Conservation (phyloP, 108 stramenopile species). For the Cyclotella sp. region DNA sequence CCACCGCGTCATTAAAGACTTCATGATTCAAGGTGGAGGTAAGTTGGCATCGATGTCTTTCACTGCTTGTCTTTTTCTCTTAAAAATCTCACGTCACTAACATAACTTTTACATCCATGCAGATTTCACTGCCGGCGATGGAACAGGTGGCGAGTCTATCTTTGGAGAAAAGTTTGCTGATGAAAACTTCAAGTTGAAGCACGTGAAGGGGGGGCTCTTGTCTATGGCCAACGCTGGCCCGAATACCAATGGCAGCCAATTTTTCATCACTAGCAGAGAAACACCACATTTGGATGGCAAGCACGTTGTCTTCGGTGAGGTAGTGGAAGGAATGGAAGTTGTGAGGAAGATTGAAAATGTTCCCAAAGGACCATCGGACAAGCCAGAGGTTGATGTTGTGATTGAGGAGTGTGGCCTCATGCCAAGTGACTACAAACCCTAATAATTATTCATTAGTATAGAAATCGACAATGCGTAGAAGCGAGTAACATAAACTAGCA, state of each 20-base stretch:
- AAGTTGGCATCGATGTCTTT: neutral
- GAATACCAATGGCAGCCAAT: constrained; percentile 62
- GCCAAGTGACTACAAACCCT: constrained; percentile 41
- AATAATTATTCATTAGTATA: neutral
- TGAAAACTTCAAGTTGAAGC: constrained; percentile 91
- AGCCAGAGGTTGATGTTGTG: constrained; percentile 83
- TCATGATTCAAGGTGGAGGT: constrained; percentile 91
- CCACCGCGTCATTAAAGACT: constrained; percentile 95
- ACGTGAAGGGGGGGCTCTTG: constrained; percentile 78
- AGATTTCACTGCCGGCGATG: constrained; percentile 94
- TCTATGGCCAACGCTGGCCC: constrained; percentile 70
- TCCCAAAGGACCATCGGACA: constrained; percentile 64
- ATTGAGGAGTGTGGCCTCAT: constrained; percentile 91
- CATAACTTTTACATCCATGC: neutral
- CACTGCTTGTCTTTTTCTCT: neutral
- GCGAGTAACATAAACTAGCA: neutral
- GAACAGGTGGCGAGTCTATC: constrained; percentile 91
- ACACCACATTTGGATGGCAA: constrained; percentile 96
- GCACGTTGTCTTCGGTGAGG: constrained; percentile 99
- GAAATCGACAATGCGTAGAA: neutral
- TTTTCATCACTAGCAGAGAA: constrained; percentile 91
- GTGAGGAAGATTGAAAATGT: constrained; percentile 88
- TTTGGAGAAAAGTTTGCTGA: constrained; percentile 94
- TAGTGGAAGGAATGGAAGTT: constrained; percentile 97
- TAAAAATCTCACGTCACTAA: neutral